These are phyloP conservation scores for Ascocoryne sarcoides DNA, from an alignment of 2,329 filamentous ascomycete species.

Conservation along the genomic window DNA sequence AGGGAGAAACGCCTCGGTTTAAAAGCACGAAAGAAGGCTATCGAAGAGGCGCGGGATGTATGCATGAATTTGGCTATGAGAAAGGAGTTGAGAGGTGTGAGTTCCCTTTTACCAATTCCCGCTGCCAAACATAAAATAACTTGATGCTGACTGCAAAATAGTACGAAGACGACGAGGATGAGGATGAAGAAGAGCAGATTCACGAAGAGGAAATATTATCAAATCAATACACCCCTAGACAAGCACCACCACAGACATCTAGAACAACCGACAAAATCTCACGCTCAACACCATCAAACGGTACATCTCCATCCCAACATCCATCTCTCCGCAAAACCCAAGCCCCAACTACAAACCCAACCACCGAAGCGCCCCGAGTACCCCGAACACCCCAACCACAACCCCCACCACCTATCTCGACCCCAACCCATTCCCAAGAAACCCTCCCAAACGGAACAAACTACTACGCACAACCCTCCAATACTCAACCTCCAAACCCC, in stretches of 20 bases:
- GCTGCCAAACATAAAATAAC: background rate
- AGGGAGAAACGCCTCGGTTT: slow-evolving; percentile 5
- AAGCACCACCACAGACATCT: too few species aligned
- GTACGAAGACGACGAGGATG: background rate
- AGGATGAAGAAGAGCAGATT: background rate
- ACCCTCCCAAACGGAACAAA: background rate
- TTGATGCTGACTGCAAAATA: background rate
- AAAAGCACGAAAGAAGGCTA: slow-evolving; percentile 7
- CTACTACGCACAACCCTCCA: background rate
- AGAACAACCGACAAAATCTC: background rate
- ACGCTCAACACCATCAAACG: background rate
- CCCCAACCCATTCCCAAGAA: background rate
- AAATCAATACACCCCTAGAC: too few species aligned
- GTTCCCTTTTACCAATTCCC: background rate
- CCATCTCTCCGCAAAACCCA: background rate
- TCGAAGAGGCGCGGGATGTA: slow-evolving; percentile 10
- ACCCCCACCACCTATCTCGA: background rate
- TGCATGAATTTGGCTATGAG: slow-evolving; percentile 9
- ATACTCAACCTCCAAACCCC: background rate
- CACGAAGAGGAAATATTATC: background rate
- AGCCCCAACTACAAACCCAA: background rate
- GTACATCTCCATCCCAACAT: background rate
- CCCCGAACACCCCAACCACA: background rate
- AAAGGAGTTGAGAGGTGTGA: slow-evolving; percentile 7
- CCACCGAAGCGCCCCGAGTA: background rate